Evolutionary conservation across 805 yeast genomes (phyloP).

Genomic region (Metschnikowia arizonensis): DNA sequence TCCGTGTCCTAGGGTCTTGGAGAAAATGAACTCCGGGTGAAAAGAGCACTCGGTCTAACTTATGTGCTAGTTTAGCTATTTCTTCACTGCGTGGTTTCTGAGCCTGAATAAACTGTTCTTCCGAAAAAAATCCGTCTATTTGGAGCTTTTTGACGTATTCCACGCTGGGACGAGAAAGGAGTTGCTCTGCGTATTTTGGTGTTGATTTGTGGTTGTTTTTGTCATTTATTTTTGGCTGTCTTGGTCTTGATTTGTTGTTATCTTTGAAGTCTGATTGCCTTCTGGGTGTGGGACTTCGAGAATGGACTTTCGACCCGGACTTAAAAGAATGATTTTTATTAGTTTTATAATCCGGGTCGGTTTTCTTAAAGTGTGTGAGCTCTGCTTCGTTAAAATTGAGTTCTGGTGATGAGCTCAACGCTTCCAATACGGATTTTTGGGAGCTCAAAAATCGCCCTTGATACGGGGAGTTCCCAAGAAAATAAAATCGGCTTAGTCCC

Average conservation of each 20-base stretch:
- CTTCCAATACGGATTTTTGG: background rate
- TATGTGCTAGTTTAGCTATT: conserved; percentile 60
- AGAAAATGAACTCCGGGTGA: conserved; percentile 78
- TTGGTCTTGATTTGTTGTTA: too few species aligned
- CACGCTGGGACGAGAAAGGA: background rate
- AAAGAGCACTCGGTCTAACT: conserved; percentile 66
- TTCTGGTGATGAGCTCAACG: background rate
- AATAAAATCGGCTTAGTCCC: background rate
- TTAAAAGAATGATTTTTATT: background rate
- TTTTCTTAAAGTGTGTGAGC: background rate
- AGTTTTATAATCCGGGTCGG: too few species aligned
- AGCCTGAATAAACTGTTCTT: conserved; percentile 16
- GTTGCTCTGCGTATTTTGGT: background rate
- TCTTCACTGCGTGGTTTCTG: conserved; percentile 20
- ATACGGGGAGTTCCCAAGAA: too few species aligned
- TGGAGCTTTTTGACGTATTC: background rate
- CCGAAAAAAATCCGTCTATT: background rate
- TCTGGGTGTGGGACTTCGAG: background rate
- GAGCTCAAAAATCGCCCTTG: background rate
- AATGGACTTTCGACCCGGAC: background rate
- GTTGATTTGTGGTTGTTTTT: background rate
- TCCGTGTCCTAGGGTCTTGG: conserved; percentile 73
- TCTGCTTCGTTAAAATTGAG: conserved; percentile 2
- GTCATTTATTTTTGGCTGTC: background rate
- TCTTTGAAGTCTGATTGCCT: too few species aligned